A percentile compares a stretch with the other conserved stretches of the same genome.
These are phyloP conservation scores for Amoebophrya sp. DNA, from an alignment of 169 alveolate genomes.

Conservation along the genomic window DNA sequence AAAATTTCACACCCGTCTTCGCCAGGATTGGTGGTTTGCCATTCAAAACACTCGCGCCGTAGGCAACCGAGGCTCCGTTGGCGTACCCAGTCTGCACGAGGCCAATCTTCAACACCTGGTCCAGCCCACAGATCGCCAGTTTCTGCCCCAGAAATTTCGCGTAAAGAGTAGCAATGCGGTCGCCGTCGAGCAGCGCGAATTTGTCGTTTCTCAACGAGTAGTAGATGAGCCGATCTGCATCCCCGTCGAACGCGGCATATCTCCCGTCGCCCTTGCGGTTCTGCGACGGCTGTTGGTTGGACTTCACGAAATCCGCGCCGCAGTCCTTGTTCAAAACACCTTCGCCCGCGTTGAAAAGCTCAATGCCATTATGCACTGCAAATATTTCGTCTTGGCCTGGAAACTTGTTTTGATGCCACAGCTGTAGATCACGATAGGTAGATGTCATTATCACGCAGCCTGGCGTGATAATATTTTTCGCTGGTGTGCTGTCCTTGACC, in stretches of 20 bases:
- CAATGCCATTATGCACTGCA: no score
- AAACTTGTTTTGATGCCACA: no score
- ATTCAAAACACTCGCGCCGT: constrained; percentile 40
- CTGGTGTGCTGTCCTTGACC: no score
- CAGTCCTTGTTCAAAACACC: constrained; percentile 62
- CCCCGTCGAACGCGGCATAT: constrained; percentile 69
- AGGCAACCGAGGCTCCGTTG: constrained; percentile 64
- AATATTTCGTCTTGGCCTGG: no score
- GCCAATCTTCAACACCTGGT: constrained; percentile 51
- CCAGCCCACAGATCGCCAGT: not conserved
- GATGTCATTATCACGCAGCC: no score
- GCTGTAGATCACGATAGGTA: no score
- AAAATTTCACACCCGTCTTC: constrained; percentile 37
- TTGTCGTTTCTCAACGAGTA: not conserved
- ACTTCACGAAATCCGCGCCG: constrained; percentile 80
- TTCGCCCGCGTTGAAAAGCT: constrained; percentile 8
- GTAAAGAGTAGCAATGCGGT: constrained; percentile 55
- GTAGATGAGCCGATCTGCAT: constrained; percentile 79
- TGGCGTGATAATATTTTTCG: no score
- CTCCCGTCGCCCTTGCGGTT: constrained; percentile 24
- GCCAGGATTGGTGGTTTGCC: constrained; percentile 8
- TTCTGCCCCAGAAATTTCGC: constrained; percentile 45
- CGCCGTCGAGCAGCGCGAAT: constrained; percentile 61
- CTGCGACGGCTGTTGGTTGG: constrained; percentile 44
- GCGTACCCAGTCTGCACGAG: constrained; percentile 82